Evolutionary conservation across 805 yeast species (phyloP).

Genomic region (Saccharomyces mikatae): DNA sequence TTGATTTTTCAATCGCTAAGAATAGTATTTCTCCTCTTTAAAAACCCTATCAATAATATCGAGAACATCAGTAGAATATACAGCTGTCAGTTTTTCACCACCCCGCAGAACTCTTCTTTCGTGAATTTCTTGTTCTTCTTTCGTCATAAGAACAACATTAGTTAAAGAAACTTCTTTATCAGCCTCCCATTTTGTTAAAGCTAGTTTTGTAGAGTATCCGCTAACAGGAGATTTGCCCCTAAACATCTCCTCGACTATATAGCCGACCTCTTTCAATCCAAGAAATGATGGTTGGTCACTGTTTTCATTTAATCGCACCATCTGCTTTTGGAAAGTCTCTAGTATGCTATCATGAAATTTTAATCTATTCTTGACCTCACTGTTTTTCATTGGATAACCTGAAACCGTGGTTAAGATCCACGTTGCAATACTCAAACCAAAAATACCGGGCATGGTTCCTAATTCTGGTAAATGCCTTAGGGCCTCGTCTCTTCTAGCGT

Average conservation of each 20-base stretch:
- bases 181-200: slow-evolving; percentile 75
- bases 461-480: slow-evolving; percentile 85
- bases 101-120: slow-evolving; percentile 63
- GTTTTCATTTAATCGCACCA: slow-evolving; percentile 55
- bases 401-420: slow-evolving; percentile 63
- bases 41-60: slow-evolving; percentile 50
- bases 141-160: slow-evolving; percentile 75
- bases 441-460: slow-evolving; percentile 90
- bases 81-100: slow-evolving; percentile 46
- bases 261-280: slow-evolving; percentile 59
- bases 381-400: slow-evolving; percentile 78
- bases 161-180: slow-evolving; percentile 48
- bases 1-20: slow-evolving; percentile 23
- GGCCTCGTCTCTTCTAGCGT: slow-evolving; percentile 75
- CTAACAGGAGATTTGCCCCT: slow-evolving; percentile 81
- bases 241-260: slow-evolving; percentile 77
- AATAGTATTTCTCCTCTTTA: slow-evolving; percentile 62
- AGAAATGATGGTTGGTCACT: slow-evolving; percentile 62
- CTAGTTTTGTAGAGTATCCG: slow-evolving; percentile 63
- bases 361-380: slow-evolving; percentile 73
- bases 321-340: slow-evolving; percentile 75
- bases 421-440: slow-evolving; percentile 79
- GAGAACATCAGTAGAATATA: slow-evolving; percentile 50
- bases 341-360: slow-evolving; percentile 74
- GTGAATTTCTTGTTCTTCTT: slow-evolving; percentile 69